A percentile compares a stretch with the other conserved stretches of the same genome.
phyloP scores from a whole-genome alignment of 225 moss, liverwort and hornwort species.

The Neckera pumila region DNA sequence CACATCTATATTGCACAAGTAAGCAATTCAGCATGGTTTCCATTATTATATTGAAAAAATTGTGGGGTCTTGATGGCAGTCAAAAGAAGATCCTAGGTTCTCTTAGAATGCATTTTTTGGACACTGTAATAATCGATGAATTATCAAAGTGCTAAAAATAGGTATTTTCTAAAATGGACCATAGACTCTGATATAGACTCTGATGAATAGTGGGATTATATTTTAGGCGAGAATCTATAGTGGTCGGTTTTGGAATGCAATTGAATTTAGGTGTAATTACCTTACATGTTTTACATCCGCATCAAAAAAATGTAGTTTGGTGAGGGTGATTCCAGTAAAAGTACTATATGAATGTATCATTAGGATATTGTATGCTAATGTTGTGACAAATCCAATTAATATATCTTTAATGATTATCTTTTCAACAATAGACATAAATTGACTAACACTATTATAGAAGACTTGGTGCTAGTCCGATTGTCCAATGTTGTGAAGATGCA shows the following conservation, averaged over 20 bases:
- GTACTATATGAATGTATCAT: not conserved
- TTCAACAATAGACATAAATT: not conserved
- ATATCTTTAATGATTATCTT: not conserved
- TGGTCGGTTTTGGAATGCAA: accelerated
- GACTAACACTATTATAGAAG: not conserved
- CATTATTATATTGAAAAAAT: not conserved
- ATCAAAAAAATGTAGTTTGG: accelerated
- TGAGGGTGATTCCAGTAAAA: not conserved
- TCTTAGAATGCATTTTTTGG: not conserved
- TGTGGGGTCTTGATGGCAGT: too few relatives aligned
- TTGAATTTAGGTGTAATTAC: not conserved
- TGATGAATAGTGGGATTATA: accelerated
- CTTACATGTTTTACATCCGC: accelerated
- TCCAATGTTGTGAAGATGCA: too few relatives aligned
- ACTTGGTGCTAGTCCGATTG: too few relatives aligned
- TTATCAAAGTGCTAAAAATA: not conserved
- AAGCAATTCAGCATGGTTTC: not conserved
- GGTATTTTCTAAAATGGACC: accelerated
- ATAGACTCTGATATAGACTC: not conserved
- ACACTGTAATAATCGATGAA: accelerated
- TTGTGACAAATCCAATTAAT: not conserved
- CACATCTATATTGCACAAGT: not conserved
- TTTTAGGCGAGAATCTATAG: not conserved
- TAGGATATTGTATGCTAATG: not conserved
- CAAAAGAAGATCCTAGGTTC: not conserved